Percentiles rank a stretch among this genome's conserved stretches.
Evolutionary conservation across 2,329 filamentous ascomycete species (phyloP).

Genomic region (Bretziella fagacearum): DNA sequence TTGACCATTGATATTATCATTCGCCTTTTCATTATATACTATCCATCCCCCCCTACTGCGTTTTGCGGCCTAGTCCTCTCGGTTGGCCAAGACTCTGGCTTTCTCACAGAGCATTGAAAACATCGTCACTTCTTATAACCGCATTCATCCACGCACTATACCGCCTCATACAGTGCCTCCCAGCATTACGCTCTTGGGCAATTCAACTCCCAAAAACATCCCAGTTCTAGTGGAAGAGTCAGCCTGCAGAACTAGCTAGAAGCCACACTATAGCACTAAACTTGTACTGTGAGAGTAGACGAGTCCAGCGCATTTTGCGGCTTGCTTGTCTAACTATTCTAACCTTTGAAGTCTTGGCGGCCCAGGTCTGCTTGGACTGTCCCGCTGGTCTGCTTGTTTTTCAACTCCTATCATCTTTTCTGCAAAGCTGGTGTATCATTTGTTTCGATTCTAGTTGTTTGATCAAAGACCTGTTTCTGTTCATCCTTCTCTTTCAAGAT

Average conservation of each 20-base stretch:
- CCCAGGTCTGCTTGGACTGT: too few relatives aligned
- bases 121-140: conserved; percentile 7
- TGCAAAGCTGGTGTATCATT: too few relatives aligned
- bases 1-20: background rate
- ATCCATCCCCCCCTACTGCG: background rate
- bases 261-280: too few relatives aligned
- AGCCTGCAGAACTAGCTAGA: too few relatives aligned
- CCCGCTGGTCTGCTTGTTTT: too few relatives aligned
- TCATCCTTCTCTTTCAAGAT: background rate
- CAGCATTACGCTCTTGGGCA: background rate
- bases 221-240: background rate
- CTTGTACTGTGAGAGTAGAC: too few relatives aligned
- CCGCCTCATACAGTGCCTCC: background rate
- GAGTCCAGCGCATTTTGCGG: too few relatives aligned
- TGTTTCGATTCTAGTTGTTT: too few relatives aligned
- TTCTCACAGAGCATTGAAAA: too few relatives aligned
- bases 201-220: background rate
- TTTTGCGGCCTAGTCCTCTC: background rate
- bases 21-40: background rate
- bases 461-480: background rate
- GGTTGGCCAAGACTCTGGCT: background rate
- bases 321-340: too few relatives aligned
- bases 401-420: too few relatives aligned
- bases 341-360: too few relatives aligned
- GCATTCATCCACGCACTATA: conserved; percentile 4